A percentile compares a stretch with the other conserved stretches of the same genome.
phyloP scores from a whole-genome alignment of 768 basidiomycete genomes.

The Leccinum boreale region DNA sequence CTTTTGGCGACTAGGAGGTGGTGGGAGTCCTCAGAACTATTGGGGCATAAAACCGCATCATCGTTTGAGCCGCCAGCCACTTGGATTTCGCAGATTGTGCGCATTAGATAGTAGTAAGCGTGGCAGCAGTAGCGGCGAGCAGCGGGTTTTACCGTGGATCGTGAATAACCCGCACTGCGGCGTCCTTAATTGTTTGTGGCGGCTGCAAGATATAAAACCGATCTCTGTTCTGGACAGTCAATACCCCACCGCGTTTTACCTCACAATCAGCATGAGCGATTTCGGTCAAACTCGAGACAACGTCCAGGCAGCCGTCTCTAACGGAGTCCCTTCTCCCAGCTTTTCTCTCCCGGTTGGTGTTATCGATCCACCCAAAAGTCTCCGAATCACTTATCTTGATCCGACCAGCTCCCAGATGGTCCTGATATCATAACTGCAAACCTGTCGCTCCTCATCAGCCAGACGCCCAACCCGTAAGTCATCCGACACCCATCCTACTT shows the following conservation, averaged over 20 bases:
- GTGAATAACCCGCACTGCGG: not conserved
- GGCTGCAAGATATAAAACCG: not conserved
- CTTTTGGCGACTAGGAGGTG: not conserved
- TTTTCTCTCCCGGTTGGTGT: conserved; percentile 40
- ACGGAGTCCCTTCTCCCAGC: conserved; percentile 38
- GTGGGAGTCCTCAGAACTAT: conserved; percentile 3
- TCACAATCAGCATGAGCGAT: conserved; percentile 10
- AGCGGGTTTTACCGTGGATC: not conserved
- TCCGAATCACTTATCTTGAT: not conserved
- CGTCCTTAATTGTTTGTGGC: not conserved
- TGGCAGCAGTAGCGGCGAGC: not conserved
- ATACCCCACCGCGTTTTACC: not conserved
- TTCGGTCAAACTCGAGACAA: conserved; percentile 5
- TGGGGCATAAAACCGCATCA: not conserved
- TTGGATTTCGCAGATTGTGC: not conserved
- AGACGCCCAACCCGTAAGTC: conserved; percentile 39
- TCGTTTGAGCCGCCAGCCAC: not conserved
- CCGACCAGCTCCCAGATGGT: conserved; percentile 42
- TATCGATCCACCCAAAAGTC: not conserved
- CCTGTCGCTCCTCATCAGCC: conserved; percentile 37
- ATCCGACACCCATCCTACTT: not conserved
- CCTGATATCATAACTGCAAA: conserved; percentile 51
- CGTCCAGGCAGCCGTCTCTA: conserved; percentile 32
- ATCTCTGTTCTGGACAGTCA: not conserved
- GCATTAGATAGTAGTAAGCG: not conserved